Conservation (phyloP, 768 basidiomycete species). For the Phylloporus sp. region DNA sequence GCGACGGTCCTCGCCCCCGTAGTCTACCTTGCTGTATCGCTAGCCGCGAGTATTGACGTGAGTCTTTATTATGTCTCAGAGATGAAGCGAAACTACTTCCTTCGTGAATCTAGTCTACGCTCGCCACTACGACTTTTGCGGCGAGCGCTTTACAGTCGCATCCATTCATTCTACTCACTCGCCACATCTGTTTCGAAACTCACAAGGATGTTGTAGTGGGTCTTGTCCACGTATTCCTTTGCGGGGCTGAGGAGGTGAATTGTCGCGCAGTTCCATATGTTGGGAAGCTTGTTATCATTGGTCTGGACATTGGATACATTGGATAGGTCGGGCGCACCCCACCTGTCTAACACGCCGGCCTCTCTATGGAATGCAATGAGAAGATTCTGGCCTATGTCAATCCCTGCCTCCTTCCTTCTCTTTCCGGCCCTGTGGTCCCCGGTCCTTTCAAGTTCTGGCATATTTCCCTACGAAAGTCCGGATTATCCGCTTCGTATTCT, state of each 20-base stretch:
- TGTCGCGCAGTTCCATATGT: conserved; percentile 18
- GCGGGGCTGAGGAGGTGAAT: conserved; percentile 1
- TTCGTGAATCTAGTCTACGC: conserved; percentile 12
- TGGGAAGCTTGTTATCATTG: conserved; percentile 18
- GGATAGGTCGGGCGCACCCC: not conserved
- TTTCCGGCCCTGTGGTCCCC: conserved; percentile 45
- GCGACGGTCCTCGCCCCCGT: conserved; percentile 51
- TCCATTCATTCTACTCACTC: conserved; percentile 16
- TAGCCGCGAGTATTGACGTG: conserved; percentile 40
- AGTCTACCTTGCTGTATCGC: conserved; percentile 44
- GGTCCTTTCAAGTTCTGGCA: conserved; percentile 51
- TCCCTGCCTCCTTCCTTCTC: conserved; percentile 35
- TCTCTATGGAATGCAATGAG: not conserved
- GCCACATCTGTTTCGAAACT: conserved; percentile 16
- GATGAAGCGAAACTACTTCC: not conserved
- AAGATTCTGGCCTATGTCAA: conserved; percentile 12
- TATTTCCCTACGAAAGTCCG: conserved; percentile 47
- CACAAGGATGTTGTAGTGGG: conserved; percentile 23
- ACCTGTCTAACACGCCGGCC: not conserved
- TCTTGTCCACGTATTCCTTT: not conserved
- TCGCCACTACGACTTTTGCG: conserved; percentile 24
- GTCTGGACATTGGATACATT: conserved; percentile 15
- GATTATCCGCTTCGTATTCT: conserved; percentile 57
- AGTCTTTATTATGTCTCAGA: conserved; percentile 14
- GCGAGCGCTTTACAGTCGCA: conserved; percentile 26